Evolutionary conservation across 1,284 basidiomycete species (phyloP).

Genomic region (Rhodotorula glutinis): DNA sequence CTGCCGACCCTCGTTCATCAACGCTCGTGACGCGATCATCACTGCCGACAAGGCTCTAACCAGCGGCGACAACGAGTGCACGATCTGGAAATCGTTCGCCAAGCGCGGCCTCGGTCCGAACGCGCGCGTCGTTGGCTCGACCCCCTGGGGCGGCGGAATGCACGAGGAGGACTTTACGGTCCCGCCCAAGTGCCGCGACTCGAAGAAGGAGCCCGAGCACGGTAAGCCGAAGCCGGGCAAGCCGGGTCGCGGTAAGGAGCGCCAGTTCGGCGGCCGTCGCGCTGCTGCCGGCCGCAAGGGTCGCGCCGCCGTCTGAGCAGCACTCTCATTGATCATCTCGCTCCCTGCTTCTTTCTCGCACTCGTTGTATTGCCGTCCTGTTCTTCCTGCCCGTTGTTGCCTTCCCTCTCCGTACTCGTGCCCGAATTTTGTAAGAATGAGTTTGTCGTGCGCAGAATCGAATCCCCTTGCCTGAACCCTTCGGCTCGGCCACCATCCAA

Average conservation of each 20-base stretch:
- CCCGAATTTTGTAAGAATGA: no score
- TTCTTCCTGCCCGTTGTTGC: background rate
- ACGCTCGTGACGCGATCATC: constrained; percentile 87
- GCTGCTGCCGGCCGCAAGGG: background rate
- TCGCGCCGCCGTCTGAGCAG: background rate
- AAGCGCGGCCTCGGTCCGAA: constrained; percentile 74
- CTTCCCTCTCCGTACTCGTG: background rate
- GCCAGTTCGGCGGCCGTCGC: background rate
- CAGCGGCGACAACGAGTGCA: constrained; percentile 85
- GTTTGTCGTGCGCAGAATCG: no score
- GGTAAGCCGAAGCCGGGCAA: constrained; percentile 4
- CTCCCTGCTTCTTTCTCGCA: background rate
- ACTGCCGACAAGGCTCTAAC: constrained; percentile 82
- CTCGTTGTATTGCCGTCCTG: background rate
- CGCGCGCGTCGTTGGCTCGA: constrained; percentile 51
- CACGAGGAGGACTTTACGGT: constrained; percentile 53
- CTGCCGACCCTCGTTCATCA: constrained; percentile 79
- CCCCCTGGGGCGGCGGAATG: constrained; percentile 63
- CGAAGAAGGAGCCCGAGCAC: constrained; percentile 15
- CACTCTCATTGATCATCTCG: background rate
- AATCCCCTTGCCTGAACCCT: no score
- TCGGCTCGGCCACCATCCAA: no score
- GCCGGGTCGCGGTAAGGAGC: background rate
- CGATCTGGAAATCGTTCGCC: constrained; percentile 83
- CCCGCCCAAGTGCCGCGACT: constrained; percentile 43